Conservation (phyloP, 2,329 filamentous ascomycete species). For the Aspergillus neoniger region DNA sequence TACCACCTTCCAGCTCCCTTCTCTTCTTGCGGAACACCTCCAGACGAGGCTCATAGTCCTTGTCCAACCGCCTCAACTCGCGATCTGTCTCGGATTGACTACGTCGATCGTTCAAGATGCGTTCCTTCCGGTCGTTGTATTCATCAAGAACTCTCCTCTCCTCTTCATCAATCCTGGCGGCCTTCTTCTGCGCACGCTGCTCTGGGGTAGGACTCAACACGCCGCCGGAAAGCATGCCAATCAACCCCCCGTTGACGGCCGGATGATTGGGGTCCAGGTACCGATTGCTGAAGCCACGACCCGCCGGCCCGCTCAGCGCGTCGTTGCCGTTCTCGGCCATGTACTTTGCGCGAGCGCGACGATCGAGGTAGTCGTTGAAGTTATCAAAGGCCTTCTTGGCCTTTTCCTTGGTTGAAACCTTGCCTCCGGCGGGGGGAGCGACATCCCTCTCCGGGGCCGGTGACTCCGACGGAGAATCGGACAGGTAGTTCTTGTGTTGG, state of each 20-base stretch:
- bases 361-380: not conserved
- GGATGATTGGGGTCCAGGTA: conserved; percentile 54
- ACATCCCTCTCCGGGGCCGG: too few species aligned
- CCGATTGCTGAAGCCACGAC: conserved; percentile 43
- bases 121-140: not conserved
- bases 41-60: not conserved
- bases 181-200: not conserved
- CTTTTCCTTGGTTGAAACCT: not conserved
- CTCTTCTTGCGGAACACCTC: not conserved
- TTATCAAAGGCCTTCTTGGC: not conserved
- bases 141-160: not conserved
- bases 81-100: not conserved
- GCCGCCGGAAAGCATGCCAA: conserved; percentile 50
- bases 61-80: not conserved
- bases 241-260: conserved; percentile 49
- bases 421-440: not conserved
- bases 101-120: not conserved
- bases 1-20: not conserved
- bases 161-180: not conserved
- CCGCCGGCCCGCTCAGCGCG: not conserved
- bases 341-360: not conserved
- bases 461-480: not conserved
- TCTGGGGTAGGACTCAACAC: not conserved
- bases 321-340: not conserved
- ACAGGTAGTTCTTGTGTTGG: not conserved